Evolutionary conservation across 2,329 filamentous ascomycete species (phyloP).

Genomic region (Trichophyton schoenleinii): DNA sequence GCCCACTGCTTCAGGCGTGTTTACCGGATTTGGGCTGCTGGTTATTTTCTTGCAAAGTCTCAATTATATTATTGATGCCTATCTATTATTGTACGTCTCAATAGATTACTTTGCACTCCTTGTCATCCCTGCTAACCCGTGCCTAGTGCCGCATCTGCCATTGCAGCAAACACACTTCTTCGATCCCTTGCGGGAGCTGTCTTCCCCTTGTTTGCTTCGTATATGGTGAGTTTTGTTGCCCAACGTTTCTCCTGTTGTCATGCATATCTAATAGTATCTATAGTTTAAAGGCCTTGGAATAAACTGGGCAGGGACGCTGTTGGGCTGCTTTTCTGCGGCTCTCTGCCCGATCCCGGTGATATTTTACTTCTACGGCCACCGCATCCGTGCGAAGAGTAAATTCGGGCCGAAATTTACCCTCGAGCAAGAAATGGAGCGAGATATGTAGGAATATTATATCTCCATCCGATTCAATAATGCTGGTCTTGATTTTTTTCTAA

Average conservation of each 20-base stretch:
- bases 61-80: slow-evolving; percentile 33
- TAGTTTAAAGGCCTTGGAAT: slow-evolving; percentile 22
- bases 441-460: background rate
- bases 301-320: slow-evolving; percentile 22
- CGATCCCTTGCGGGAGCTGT: slow-evolving; percentile 30
- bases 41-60: slow-evolving; percentile 38
- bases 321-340: slow-evolving; percentile 20
- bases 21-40: slow-evolving; percentile 39
- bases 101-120: background rate
- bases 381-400: slow-evolving; percentile 24
- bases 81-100: slow-evolving; percentile 20
- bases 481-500: background rate
- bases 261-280: background rate
- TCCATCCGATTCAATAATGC: too few species aligned
- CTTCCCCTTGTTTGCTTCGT: slow-evolving; percentile 27
- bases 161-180: slow-evolving; percentile 40
- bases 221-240: slow-evolving; percentile 17
- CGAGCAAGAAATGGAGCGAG: slow-evolving; percentile 6
- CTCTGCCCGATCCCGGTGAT: slow-evolving; percentile 22
- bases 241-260: background rate
- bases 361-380: slow-evolving; percentile 21
- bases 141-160: slow-evolving; percentile 37
- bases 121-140: background rate
- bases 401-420: slow-evolving; percentile 19
- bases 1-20: slow-evolving; percentile 29